These are phyloP conservation scores for Debaryomycetaceae sp. DNA, from an alignment of 1,139 yeast genomes.

Conservation along the genomic window DNA sequence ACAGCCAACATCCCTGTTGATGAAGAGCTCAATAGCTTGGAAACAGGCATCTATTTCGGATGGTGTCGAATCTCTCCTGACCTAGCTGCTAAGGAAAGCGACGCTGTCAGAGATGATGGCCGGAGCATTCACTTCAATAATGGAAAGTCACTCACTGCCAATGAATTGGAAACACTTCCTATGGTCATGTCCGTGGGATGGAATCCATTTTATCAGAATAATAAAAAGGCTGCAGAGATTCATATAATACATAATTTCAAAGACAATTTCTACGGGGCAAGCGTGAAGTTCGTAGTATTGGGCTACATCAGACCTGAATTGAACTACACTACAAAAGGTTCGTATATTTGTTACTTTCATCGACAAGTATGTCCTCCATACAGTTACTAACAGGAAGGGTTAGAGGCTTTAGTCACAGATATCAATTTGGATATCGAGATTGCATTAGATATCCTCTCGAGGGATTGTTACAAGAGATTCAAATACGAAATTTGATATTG, in stretches of 20 bases:
- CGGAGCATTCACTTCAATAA: conserved; percentile 51
- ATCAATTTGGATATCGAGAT: conserved; percentile 75
- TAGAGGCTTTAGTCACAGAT: conserved; percentile 80
- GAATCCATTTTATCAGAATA: conserved; percentile 88
- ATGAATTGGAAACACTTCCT: conserved; percentile 54
- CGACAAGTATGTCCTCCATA: background rate
- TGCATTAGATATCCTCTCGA: conserved; percentile 49
- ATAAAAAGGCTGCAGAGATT: conserved; percentile 76
- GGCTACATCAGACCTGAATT: conserved; percentile 93
- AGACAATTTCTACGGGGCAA: conserved; percentile 78
- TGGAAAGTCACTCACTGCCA: conserved; percentile 47
- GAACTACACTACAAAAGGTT: conserved; percentile 68
- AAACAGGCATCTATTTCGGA: conserved; percentile 91
- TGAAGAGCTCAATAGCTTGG: conserved; percentile 43
- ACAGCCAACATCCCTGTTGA: conserved; percentile 86
- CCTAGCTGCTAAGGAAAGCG: conserved; percentile 9
- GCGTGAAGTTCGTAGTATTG: conserved; percentile 61
- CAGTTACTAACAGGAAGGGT: conserved; percentile 11
- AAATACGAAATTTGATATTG: conserved; percentile 5
- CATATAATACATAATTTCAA: conserved; percentile 77
- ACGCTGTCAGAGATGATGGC: conserved; percentile 38
- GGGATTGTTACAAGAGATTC: conserved; percentile 15
- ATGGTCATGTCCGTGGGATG: conserved; percentile 96
- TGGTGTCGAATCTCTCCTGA: conserved; percentile 50
- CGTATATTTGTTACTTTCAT: conserved; percentile 8